Evolutionary conservation across 257 asterid genomes (phyloP), one percentile per base, ranked within the genome.

Genomic region (Buddleja alternifolia): DNA sequence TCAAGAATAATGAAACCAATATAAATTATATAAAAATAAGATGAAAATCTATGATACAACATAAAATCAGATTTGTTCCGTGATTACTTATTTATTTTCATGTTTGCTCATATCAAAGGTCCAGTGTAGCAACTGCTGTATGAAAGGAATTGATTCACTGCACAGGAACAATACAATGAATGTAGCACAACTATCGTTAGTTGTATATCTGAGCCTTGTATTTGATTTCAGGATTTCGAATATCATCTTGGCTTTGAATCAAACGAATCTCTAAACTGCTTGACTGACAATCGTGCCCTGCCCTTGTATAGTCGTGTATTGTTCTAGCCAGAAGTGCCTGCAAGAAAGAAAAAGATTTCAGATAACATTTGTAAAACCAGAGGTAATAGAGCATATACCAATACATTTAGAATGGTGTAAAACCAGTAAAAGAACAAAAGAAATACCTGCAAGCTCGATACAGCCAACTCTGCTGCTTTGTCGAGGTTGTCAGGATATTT

Each of bases 211-310:
- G 86, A n/a, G 98, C 96, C 69, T 71, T 77, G 82, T 72, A 91
- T 69, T 82, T 91, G 82, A 91, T 81, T 80, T 91, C 87, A 15
- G 99, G 99, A 75, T 91, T 89, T 61, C 96, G 86, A 67, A 94
- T 89, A 72, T 86, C 86, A 67, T 89, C 98, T 59, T 86, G 96
- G 74, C 98, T 87, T 80, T 91, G 99, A 66, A 94, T 73, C 82
- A 94, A 64, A 52, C 99, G 95, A 74, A 94, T 94, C 82, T 91
- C 99, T 81, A 94, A 82, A 82, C 97, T 84, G 83, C 96, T 91
- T 5, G 95, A 83, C 74, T 77, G 82, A 73, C 88, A 88, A 78
- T 91, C 92, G 42, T 82, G 96, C 47, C 99, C 99, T 44, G 87
- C 95, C 75, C 39, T 85, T 25, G 77, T 69, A 52, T 94, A 94